A percentile compares a stretch with the other conserved stretches of the same genome.
These are phyloP conservation scores for Candolleomyces eurysporus DNA, from an alignment of 768 basidiomycete genomes.

Conservation along the genomic window DNA sequence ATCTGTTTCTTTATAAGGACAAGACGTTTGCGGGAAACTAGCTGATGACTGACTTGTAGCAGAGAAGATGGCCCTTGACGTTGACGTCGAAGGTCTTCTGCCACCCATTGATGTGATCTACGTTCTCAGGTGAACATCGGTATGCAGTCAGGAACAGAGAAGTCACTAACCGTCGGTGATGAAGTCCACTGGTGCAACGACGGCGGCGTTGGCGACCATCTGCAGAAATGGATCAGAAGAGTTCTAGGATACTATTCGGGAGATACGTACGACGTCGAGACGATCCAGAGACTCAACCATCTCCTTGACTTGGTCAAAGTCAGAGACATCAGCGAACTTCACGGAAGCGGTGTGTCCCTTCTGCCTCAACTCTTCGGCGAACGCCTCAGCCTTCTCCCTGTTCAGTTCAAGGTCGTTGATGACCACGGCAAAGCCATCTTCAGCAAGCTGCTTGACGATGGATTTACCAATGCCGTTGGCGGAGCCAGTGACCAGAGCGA, in stretches of 20 bases:
- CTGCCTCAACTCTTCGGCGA: constrained; percentile 10
- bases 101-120: constrained; percentile 21
- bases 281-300: constrained; percentile 34
- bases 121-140: neutral
- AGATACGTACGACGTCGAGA: constrained; percentile 17
- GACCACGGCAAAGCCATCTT: constrained; percentile 36
- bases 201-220: constrained; percentile 36
- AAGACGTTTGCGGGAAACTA: neutral
- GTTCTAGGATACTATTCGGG: no score
- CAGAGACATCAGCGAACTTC: constrained; percentile 30
- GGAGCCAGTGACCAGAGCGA: constrained; percentile 41
- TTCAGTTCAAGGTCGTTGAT: constrained; percentile 28
- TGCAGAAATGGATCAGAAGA: constrained; percentile 4
- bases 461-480: constrained; percentile 41
- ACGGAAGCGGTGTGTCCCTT: constrained; percentile 20
- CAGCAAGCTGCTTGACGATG: constrained; percentile 36
- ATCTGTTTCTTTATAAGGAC: neutral
- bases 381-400: constrained; percentile 1
- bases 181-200: constrained; percentile 1
- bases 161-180: constrained; percentile 8
- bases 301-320: constrained; percentile 33
- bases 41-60: constrained; percentile 26
- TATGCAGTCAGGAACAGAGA: neutral
- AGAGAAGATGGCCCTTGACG: constrained; percentile 30
- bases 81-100: constrained; percentile 28